phyloP scores from a whole-genome alignment of 208 protist genomes.

The Borovskyia barvae region DNA sequence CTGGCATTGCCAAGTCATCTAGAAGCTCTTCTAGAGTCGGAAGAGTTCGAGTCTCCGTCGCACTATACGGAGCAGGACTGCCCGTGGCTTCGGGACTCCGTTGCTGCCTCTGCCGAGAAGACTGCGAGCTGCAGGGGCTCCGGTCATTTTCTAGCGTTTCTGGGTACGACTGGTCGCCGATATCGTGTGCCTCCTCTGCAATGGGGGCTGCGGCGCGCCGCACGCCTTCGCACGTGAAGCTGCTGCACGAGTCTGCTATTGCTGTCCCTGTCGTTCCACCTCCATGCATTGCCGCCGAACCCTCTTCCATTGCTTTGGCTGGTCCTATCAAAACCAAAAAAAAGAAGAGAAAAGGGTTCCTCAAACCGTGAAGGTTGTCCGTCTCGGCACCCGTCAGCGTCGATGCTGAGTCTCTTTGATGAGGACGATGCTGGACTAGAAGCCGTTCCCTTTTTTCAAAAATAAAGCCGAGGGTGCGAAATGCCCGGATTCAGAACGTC shows the following conservation, averaged over 20 bases:
- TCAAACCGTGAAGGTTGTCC: neutral
- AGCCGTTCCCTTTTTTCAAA: no score
- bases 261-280: neutral
- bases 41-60: neutral
- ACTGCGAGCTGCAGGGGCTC: neutral
- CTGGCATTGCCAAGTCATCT: neutral
- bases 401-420: no score
- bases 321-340: neutral
- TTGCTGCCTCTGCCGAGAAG: neutral
- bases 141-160: slow-evolving; percentile 7
- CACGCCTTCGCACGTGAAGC: no score
- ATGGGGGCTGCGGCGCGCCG: no score
- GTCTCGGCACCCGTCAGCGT: no score
- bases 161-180: neutral
- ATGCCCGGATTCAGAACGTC: no score
- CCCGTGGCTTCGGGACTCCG: neutral
- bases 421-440: no score
- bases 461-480: no score
- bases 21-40: slow-evolving; percentile 9
- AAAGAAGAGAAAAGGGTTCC: neutral
- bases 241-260: neutral
- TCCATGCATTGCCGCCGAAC: no score
- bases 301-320: no score
- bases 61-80: neutral
- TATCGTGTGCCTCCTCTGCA: no score